Base-by-base conservation (phyloP, 2,329 filamentous ascomycete genomes). In the Zymoseptoria brevis region DNA sequence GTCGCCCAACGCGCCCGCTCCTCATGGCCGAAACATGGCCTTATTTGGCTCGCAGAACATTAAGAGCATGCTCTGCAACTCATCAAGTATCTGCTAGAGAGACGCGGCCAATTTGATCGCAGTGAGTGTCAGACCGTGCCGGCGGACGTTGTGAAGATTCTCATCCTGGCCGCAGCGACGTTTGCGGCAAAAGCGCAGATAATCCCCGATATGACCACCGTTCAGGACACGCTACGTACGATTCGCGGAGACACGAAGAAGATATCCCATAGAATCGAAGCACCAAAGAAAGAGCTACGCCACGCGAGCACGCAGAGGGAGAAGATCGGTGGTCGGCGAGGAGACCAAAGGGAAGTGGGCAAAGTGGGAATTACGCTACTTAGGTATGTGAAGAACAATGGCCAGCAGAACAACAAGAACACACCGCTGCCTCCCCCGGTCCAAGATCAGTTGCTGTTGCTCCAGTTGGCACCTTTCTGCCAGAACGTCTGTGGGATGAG, bases 31-130 rank as follows among this genome's bases (percentile, higher is more conserved):
- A 58, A 54, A 54, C 16, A 55, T 50, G 19, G 51, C 56, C 41
- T 58, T n/a, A 58, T 41, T 13, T 58, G 19, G 52, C 26, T 41
- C 19, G 48, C 22, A 21, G 29, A 55, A 58, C 55, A 58, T 53
- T 22, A 21, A 57, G 53, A 58, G 57, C 50, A 58, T 51, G 45
- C 57, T 26, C 45, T n/a, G n/a, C n/a, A n/a, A n/a, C n/a, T n/a
- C n/a, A n/a, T n/a, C n/a, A n/a, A n/a, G n/a, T n/a, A n/a, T 55
- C 56, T 58, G 29, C 57, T 55, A n/a, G 35, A 58, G 52, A 58
- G 16, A 50, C 24, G 45, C 24, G 16, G 57, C n/a, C 57, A 26
- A 55, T 51, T 58, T 35, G 21, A 58, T 54, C 45, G 45, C 21
- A 58, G 52, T 58, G 22, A 52, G 22, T 55, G 57, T 19, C 30